These are phyloP conservation scores for Globisporangium mamillatum DNA, from an alignment of 352 stramenopile genomes.

Conservation along the genomic window DNA sequence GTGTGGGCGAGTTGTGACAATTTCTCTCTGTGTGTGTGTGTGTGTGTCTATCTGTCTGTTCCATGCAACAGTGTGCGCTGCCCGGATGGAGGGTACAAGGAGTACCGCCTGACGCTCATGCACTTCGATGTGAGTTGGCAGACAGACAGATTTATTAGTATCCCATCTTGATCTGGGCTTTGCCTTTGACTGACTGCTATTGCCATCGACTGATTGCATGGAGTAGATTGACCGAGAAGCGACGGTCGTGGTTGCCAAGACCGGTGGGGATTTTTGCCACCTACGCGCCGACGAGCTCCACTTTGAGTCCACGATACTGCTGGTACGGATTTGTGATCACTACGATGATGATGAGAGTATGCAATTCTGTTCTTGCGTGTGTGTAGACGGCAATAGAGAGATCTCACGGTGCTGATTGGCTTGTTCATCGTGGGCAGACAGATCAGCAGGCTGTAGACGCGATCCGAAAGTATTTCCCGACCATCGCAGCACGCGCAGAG, in stretches of 20 bases:
- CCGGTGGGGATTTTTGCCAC: constrained; percentile 55
- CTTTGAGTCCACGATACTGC: constrained; percentile 36
- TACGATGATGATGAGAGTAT: not conserved
- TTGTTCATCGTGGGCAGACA: constrained; percentile 25
- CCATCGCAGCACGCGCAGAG: constrained; percentile 44
- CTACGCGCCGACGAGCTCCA: constrained; percentile 43
- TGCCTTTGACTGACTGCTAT: not conserved
- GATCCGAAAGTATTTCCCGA: constrained; percentile 62
- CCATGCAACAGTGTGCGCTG: constrained; percentile 35
- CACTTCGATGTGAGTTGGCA: constrained; percentile 39
- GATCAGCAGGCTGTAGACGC: constrained; percentile 53
- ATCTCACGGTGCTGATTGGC: not conserved
- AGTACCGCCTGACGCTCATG: constrained; percentile 57
- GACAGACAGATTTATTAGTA: not conserved
- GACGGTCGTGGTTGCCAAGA: constrained; percentile 48
- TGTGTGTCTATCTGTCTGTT: not conserved
- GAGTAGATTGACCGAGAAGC: constrained; percentile 29
- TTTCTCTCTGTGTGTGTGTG: not conserved
- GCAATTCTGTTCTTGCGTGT: not conserved
- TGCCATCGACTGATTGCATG: not conserved
- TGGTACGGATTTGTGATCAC: constrained; percentile 20
- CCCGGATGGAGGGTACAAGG: constrained; percentile 64
- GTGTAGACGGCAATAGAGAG: not conserved
- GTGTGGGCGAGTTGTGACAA: not conserved
- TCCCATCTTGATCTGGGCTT: not conserved